phyloP scores from a whole-genome alignment of 139 green algal species.

The Coccomyxa sp. region DNA sequence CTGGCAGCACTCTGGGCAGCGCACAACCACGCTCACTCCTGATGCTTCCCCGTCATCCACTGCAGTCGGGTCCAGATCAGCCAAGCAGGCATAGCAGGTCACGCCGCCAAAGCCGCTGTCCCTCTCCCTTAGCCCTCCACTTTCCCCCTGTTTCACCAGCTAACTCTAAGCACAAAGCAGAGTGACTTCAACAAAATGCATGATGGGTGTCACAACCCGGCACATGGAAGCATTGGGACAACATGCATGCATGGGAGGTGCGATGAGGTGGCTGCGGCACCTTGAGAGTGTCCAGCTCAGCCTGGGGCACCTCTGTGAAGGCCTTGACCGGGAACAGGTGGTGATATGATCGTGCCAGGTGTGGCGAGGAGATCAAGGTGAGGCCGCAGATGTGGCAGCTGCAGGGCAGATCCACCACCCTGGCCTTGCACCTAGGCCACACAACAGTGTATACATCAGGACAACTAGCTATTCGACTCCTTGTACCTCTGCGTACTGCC shows the following conservation, averaged over 20 bases:
- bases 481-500: too few relatives aligned
- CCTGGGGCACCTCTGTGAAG: conserved; percentile 59
- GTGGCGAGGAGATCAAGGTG: conserved; percentile 91
- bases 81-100: conserved; percentile 59
- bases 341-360: conserved; percentile 96
- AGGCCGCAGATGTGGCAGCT: conserved; percentile 89
- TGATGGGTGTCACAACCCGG: too few relatives aligned
- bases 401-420: conserved; percentile 73
- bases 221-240: too few relatives aligned
- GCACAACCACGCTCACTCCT: conserved; percentile 36
- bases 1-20: conserved; percentile 68
- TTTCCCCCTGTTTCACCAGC: too few relatives aligned
- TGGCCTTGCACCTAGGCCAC: conserved; percentile 36
- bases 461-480: too few relatives aligned
- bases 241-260: background rate
- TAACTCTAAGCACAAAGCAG: background rate
- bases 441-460: background rate
- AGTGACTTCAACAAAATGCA: background rate
- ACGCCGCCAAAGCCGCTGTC: too few relatives aligned
- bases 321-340: conserved; percentile 91
- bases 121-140: too few relatives aligned
- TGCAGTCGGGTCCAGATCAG: conserved; percentile 7
- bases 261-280: background rate
- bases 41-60: conserved; percentile 1
- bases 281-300: conserved; percentile 5